Percentiles rank a stretch among this genome's conserved stretches.
These are phyloP conservation scores for Kwoniella botswanensis DNA, from an alignment of 768 basidiomycete species.

Conservation along the genomic window DNA sequence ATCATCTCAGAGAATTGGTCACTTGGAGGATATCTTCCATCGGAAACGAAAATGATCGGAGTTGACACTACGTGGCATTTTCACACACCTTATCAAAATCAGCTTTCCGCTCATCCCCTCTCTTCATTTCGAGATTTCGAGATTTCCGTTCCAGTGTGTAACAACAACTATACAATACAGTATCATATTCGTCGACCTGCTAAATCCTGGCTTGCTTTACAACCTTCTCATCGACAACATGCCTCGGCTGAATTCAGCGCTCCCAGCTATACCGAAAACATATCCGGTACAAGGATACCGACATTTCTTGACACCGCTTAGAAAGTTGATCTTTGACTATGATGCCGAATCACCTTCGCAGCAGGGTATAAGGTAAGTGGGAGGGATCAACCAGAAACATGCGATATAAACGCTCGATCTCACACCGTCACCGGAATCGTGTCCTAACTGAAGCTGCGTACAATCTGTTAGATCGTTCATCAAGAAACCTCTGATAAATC, in stretches of 20 bases:
- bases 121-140: slow-evolving; percentile 8
- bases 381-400: background rate
- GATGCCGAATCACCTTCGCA: slow-evolving; percentile 48
- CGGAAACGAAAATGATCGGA: no score
- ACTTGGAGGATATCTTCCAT: no score
- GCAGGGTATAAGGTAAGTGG: slow-evolving; percentile 48
- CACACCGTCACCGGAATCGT: background rate
- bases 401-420: background rate
- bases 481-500: slow-evolving; percentile 39
- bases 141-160: background rate
- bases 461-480: slow-evolving; percentile 44
- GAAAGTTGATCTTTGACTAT: slow-evolving; percentile 55
- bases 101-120: background rate
- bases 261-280: slow-evolving; percentile 34
- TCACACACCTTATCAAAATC: background rate
- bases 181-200: background rate
- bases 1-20: no score
- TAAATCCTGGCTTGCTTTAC: background rate
- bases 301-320: slow-evolving; percentile 53
- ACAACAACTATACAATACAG: background rate
- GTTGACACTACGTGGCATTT: background rate
- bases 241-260: slow-evolving; percentile 35
- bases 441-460: background rate
- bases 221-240: slow-evolving; percentile 15
- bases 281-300: slow-evolving; percentile 51